These are phyloP conservation scores for Brassica incana DNA, from an alignment of 345 rosid genomes.

Conservation along the genomic window DNA sequence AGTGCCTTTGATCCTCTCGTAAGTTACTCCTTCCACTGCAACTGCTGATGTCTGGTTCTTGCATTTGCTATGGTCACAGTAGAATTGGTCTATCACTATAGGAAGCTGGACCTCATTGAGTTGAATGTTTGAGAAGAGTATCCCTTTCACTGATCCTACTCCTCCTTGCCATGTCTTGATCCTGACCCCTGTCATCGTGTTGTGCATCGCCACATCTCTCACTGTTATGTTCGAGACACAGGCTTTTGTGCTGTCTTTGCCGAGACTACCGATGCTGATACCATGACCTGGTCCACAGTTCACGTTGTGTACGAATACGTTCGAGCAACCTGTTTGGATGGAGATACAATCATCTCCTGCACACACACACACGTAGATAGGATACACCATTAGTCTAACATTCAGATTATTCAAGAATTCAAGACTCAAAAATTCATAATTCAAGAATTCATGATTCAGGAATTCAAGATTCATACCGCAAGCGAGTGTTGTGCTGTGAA, in stretches of 20 bases:
- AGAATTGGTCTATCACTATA: constrained; percentile 83
- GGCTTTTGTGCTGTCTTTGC: constrained; percentile 76
- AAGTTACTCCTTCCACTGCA: constrained; percentile 84
- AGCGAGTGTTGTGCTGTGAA: constrained; percentile 68
- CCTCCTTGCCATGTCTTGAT: constrained; percentile 99
- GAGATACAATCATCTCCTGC: constrained; percentile 97
- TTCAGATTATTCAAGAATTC: not conserved
- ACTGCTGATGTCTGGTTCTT: constrained; percentile 87
- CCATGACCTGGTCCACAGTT: constrained; percentile 99
- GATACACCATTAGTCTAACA: not conserved
- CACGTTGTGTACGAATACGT: constrained; percentile 75
- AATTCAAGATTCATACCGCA: constrained; percentile 58
- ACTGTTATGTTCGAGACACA: constrained; percentile 95
- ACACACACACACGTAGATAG: constrained; percentile 23
- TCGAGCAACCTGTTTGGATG: constrained; percentile 92
- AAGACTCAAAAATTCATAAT: not conserved
- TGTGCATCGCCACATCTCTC: constrained; percentile 74
- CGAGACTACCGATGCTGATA: constrained; percentile 94
- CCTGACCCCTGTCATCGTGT: constrained; percentile 89
- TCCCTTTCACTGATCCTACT: constrained; percentile 79
- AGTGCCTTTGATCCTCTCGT: constrained; percentile 76
- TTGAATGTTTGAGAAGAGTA: constrained; percentile 87
- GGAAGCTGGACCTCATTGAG: constrained; percentile 87
- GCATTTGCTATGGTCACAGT: constrained; percentile 79
- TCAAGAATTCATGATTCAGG: not conserved